phyloP scores from a whole-genome alignment of 352 stramenopile species.

The Phytophthora europaea region DNA sequence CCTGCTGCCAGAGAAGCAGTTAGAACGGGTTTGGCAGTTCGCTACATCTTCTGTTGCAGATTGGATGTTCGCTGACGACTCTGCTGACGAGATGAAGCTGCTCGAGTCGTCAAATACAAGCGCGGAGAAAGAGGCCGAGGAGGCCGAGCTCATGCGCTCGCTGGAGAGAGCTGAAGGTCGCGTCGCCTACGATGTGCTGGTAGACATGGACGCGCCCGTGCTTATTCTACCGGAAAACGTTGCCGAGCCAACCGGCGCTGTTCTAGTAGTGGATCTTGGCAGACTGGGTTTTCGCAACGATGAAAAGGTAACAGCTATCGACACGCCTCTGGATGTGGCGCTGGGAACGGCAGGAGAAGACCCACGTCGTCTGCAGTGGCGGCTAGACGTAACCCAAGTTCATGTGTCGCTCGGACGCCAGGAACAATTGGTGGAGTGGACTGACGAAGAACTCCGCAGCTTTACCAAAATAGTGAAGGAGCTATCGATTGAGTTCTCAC shows the following conservation, averaged over 20 bases:
- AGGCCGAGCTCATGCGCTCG: constrained; percentile 48
- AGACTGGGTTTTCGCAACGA: constrained; percentile 74
- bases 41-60: constrained; percentile 84
- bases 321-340: constrained; percentile 13
- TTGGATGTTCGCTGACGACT: constrained; percentile 81
- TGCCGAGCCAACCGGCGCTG: constrained; percentile 40
- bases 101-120: constrained; percentile 20
- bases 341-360: constrained; percentile 8
- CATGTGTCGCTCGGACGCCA: constrained; percentile 65
- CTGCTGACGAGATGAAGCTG: constrained; percentile 29
- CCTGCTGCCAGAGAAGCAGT: constrained; percentile 69
- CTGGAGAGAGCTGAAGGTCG: constrained; percentile 41
- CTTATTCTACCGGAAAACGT: constrained; percentile 74
- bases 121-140: constrained; percentile 50
- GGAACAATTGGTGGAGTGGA: constrained; percentile 49
- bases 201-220: constrained; percentile 83
- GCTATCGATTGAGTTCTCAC: constrained; percentile 64
- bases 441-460: constrained; percentile 40
- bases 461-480: constrained; percentile 70
- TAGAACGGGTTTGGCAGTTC: constrained; percentile 84
- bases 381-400: constrained; percentile 67
- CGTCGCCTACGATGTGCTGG: constrained; percentile 66
- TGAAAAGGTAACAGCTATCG: constrained; percentile 27
- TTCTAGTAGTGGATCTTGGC: constrained; percentile 80
- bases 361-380: constrained; percentile 62